Conservation (phyloP, 768 basidiomycete species). For the Boletus rubropictus region DNA sequence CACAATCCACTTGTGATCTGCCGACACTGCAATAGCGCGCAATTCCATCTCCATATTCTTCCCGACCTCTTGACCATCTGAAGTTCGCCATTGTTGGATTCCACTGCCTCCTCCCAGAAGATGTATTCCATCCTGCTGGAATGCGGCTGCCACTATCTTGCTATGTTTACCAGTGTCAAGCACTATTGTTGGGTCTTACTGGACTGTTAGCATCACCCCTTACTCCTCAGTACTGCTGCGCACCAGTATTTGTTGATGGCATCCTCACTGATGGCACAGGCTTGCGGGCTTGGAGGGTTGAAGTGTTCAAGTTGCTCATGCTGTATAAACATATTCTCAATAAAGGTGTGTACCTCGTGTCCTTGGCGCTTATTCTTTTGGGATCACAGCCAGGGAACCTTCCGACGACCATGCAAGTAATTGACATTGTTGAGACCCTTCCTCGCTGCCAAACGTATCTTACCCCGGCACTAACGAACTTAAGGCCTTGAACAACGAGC, state of each 20-base stretch:
- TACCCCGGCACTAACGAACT: background rate
- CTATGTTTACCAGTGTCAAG: background rate
- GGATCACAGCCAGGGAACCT: background rate
- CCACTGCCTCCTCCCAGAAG: background rate
- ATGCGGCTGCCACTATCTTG: no score
- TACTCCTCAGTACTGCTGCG: background rate
- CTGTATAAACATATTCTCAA: no score
- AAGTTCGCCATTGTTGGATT: background rate
- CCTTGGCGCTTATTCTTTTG: background rate
- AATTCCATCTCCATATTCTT: background rate
- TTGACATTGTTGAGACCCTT: background rate
- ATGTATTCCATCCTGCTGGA: background rate
- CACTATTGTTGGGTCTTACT: background rate
- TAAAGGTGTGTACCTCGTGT: no score
- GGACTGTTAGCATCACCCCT: background rate
- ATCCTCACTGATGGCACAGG: background rate
- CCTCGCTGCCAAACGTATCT: background rate
- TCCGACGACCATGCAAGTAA: background rate
- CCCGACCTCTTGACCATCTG: background rate
- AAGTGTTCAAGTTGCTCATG: no score
- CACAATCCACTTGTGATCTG: background rate
- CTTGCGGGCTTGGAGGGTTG: no score
- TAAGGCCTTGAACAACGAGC: no score
- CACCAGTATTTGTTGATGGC: background rate
- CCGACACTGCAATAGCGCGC: background rate